A percentile compares a stretch with the other conserved stretches of the same genome.
Evolutionary conservation across 169 alveolate genomes (phyloP).

Genomic region (Plasmodium fragile): DNA sequence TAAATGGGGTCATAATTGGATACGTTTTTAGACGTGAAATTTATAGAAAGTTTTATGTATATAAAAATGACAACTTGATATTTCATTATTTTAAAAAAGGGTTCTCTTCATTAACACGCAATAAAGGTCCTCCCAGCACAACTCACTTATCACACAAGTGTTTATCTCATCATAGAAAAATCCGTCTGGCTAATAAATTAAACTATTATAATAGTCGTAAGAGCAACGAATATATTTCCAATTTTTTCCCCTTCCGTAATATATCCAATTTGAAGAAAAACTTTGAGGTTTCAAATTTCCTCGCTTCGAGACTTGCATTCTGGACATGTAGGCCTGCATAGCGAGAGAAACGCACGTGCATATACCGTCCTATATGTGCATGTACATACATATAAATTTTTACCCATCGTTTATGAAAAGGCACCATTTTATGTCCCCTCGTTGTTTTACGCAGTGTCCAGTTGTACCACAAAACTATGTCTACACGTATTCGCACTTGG

Average conservation of each 20-base stretch:
- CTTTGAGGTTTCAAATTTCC: slow-evolving; percentile 31
- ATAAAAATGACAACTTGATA: slow-evolving; percentile 46
- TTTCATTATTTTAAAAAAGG: slow-evolving; percentile 37
- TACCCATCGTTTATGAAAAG: neutral
- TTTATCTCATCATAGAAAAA: slow-evolving; percentile 7
- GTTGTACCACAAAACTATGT: neutral
- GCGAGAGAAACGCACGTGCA: neutral
- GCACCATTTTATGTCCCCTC: neutral
- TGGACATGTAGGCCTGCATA: slow-evolving; percentile 63
- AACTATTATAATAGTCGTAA: neutral
- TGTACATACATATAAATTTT: neutral
- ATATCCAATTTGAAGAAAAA: slow-evolving; percentile 22
- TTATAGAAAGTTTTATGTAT: slow-evolving; percentile 29
- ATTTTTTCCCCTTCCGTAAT: neutral
- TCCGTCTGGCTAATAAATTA: slow-evolving; percentile 8
- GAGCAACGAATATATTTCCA: neutral
- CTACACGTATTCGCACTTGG: neutral
- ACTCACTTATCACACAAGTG: neutral
- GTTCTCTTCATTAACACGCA: neutral
- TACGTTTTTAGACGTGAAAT: slow-evolving; percentile 60
- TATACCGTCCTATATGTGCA: neutral
- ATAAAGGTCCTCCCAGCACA: neutral
- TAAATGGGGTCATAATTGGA: slow-evolving; percentile 73
- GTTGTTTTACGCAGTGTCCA: neutral
- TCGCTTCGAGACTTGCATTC: slow-evolving; percentile 49